Conservation (phyloP, 2,329 filamentous ascomycete species). For the Esteya vermicola region DNA sequence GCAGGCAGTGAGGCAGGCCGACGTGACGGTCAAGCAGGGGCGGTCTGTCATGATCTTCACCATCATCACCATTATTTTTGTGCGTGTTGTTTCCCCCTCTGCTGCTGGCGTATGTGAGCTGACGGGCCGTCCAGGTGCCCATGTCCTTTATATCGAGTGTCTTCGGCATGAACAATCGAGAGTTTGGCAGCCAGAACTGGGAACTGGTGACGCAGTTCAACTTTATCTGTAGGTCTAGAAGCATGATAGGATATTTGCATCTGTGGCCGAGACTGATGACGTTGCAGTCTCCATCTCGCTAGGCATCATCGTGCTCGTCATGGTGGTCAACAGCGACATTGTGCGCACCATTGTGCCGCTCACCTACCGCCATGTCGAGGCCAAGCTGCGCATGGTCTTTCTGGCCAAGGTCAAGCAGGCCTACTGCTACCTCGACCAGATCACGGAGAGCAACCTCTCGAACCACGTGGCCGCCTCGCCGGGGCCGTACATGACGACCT, state of each 20-base stretch:
- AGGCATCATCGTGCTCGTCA: background rate
- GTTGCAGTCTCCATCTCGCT: conserved; percentile 5
- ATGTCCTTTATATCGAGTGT: conserved; percentile 23
- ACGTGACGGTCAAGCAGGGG: conserved; percentile 26
- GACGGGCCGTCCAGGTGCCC: conserved; percentile 15
- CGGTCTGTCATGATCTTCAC: conserved; percentile 31
- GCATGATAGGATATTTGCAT: too few relatives aligned
- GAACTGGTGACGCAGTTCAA: background rate
- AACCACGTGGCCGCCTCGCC: too few relatives aligned
- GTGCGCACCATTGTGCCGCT: too few relatives aligned
- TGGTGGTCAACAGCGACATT: too few relatives aligned
- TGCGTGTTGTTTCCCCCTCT: conserved; percentile 11
- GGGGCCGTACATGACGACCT: too few relatives aligned
- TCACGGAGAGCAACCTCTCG: too few relatives aligned
- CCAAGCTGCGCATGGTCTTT: background rate
- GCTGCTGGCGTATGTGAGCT: background rate
- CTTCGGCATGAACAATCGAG: conserved; percentile 22
- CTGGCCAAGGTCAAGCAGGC: too few relatives aligned
- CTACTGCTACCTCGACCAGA: too few relatives aligned
- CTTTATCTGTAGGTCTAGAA: conserved; percentile 13
- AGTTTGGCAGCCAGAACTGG: background rate
- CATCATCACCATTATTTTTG: conserved; percentile 30
- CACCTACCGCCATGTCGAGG: too few relatives aligned
- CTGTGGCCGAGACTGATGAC: too few relatives aligned
- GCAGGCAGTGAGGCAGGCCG: conserved; percentile 22